Conservation (phyloP, 345 rosid genomes). For the Conringia planisiliqua region DNA sequence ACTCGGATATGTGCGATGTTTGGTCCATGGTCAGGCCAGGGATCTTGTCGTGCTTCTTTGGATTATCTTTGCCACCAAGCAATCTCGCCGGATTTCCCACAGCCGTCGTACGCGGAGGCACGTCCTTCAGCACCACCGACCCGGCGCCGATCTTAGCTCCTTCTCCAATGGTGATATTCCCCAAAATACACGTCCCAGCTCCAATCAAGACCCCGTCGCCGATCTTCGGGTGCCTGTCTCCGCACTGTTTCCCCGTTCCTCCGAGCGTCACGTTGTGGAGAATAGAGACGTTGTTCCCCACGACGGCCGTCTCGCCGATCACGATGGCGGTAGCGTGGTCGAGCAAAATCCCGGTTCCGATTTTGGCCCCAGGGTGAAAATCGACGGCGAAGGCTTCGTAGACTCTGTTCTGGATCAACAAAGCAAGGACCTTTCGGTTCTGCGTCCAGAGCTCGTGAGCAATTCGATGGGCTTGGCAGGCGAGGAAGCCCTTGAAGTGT, state of each 20-base stretch:
- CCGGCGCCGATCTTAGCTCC: constrained; percentile 97
- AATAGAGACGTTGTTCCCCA: constrained; percentile 84
- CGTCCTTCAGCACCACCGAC: constrained; percentile 79
- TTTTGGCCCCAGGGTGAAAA: constrained; percentile 89
- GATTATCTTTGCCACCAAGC: constrained; percentile 90
- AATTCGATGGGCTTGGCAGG: constrained; percentile 75
- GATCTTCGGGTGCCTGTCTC: constrained; percentile 94
- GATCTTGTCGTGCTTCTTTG: constrained; percentile 60
- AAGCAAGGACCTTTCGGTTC: constrained; percentile 52
- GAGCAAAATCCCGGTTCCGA: constrained; percentile 69
- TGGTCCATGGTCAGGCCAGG: constrained; percentile 97
- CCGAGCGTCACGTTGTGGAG: constrained; percentile 89
- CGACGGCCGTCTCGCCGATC: constrained; percentile 89
- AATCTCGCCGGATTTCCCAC: constrained; percentile 92
- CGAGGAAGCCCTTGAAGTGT: constrained; percentile 75
- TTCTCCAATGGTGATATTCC: constrained; percentile 79
- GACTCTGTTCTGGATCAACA: constrained; percentile 73
- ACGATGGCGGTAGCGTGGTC: constrained; percentile 88
- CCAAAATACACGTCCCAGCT: constrained; percentile 90
- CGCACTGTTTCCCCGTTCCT: constrained; percentile 79
- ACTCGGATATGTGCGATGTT: constrained; percentile 67
- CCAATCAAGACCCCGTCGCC: constrained; percentile 94
- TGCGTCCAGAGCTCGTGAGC: constrained; percentile 78
- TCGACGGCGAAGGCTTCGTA: constrained; percentile 78
- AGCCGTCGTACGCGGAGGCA: constrained; percentile 77